Evolutionary conservation across 2,329 filamentous ascomycete genomes (phyloP), one percentile per base, ranked within the genome.

Genomic region (Aspergillus neotritici): DNA sequence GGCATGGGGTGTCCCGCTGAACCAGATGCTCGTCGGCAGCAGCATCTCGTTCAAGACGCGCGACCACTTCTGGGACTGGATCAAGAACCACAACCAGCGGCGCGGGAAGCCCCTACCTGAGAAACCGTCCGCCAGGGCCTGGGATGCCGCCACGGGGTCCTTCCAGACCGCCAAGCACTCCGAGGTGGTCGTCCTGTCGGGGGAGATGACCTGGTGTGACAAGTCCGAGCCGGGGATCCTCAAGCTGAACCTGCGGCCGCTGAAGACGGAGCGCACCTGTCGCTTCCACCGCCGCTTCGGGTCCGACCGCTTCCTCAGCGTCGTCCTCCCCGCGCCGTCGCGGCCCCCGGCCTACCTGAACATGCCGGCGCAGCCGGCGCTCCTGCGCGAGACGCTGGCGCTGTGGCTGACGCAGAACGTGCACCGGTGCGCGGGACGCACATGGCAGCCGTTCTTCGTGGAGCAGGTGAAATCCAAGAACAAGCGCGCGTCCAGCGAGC

Each of bases 281-380:
- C 69, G 72, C 1, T 68, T 75, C 29, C 62, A 68, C 37, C 62
- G 72, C 14, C 64, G 67, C 25, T 74, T 71, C 50, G 72, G 71
- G 4, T 65, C 65, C 4, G 70, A 73, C 55, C 58, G 71, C 25
- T 74, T 74, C 44, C 52, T 73, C 11, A 64, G 66, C 21, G 37
- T 75, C 11, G 65, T 60, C 1, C 50, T 70, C 3, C 68, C 64
- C 4, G 55, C 57, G 10, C 53, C 61, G 8, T 41, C 60, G 34
- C 55, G 51, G 11, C 57, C 61, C 12, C 63, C 61, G 5, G 15
- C 4, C 1, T 51, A 62, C 50, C 49, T 57, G 28, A 62, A 37
- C 34, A 47, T 54, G 3, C 37, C 43, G 2, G 47, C 47, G 2
- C 51, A 59, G 6, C 53, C 55, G 12, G 49, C 58, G 1, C 50